These are phyloP conservation scores for Rhodofomes roseus DNA, from an alignment of 1,284 basidiomycete species.

Conservation along the genomic window DNA sequence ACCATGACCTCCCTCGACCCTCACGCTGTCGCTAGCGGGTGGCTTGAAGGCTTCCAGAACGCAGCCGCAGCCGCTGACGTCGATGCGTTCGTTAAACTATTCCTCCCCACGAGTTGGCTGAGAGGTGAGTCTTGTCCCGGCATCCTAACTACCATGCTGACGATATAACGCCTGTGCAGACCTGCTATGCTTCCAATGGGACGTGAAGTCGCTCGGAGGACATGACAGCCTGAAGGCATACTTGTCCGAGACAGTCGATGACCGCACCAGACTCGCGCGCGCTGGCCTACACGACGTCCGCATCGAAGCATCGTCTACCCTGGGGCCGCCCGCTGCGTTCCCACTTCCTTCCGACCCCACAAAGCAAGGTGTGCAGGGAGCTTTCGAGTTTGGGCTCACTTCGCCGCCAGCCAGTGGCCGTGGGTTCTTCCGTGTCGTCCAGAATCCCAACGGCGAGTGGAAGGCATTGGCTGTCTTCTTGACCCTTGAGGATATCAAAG, in stretches of 20 bases:
- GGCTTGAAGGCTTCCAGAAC: background rate
- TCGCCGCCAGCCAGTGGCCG: background rate
- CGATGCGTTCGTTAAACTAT: background rate
- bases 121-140: conserved; percentile 1
- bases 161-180: background rate
- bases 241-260: conserved; percentile 33
- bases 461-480: conserved; percentile 1
- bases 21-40: background rate
- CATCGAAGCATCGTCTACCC: conserved; percentile 44
- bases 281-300: conserved; percentile 20
- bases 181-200: conserved; percentile 2
- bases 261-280: conserved; percentile 50
- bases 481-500: conserved; percentile 5
- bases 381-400: background rate
- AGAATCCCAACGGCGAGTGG: background rate
- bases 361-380: background rate
- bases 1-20: background rate
- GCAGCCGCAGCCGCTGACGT: background rate
- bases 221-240: background rate
- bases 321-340: conserved; percentile 38
- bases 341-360: background rate
- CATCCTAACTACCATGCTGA: background rate
- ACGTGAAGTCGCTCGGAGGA: background rate
- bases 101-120: background rate
- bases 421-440: conserved; percentile 5